Base-by-base conservation (phyloP, 2,329 filamentous ascomycete species). In the Neonectria magnoliae region DNA sequence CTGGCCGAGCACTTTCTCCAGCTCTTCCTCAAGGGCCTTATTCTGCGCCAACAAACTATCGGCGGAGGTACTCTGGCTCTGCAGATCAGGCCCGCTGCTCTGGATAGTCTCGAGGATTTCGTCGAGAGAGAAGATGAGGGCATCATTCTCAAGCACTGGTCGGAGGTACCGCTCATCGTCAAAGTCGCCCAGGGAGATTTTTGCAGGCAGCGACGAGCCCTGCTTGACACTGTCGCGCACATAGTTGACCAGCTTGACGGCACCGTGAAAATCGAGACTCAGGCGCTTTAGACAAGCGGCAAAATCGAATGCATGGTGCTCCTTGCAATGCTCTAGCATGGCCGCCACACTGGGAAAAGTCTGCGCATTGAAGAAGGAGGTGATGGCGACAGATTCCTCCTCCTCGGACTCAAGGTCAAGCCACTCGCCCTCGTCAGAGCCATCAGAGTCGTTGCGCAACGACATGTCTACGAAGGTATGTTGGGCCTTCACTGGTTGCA, bases 121-220 rank as follows among this genome's bases (percentile, higher is more conserved):
- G 68, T 97, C 95, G 20, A 99, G 84, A 60, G 88, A 92, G 76
- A 97, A 94, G 33, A 99, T 88, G 57, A 98, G 83, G 4, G 94
- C 92, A 77, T 99, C 96, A 70, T 98, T 93, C 63, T 96, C 91
- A 8, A 99, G 81, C 4, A 94, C 90, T 0, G 96, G 96, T 75
- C 92, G 91, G 63, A 99, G 84, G 75, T 90, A 97, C 68, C 87
- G 85, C 68, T 98, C 95, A 66, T 93, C 88, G n/a, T 89, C 85
- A 67, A 98, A 89, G 27, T 89, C 83, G 2, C 83, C 81, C 38
- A 82, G 82, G 3, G 88, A 84, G 62, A 93, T 89, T 47, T 90
- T 80, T 62, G 86, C 83, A 1, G 88, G 88, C 3, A 88, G 75
- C 7, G 80, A 45, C 36, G 77, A 71, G 45, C 81, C 80, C 41